These are phyloP conservation scores for Domatiomyces globalis DNA, from an alignment of 2,329 filamentous ascomycete genomes.

Conservation along the genomic window DNA sequence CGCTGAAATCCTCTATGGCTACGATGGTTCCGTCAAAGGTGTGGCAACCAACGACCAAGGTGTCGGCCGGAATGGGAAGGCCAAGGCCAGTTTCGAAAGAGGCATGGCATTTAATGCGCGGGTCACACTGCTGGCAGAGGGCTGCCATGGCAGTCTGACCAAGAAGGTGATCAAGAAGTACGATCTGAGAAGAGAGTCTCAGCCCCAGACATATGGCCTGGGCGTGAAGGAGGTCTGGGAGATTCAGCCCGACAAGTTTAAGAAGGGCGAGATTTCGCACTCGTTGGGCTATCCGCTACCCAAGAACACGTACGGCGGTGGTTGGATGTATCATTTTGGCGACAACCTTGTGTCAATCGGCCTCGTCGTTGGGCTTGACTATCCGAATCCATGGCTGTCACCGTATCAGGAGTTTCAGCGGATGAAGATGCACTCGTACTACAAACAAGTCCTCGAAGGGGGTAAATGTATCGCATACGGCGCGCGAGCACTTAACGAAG, in stretches of 20 bases:
- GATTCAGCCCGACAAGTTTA: constrained; percentile 80
- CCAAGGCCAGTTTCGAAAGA: constrained; percentile 82
- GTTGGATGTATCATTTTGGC: constrained; percentile 99
- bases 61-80: constrained; percentile 62
- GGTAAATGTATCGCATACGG: constrained; percentile 97
- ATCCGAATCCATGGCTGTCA: constrained; percentile 89
- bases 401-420: constrained; percentile 96
- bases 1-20: constrained; percentile 74
- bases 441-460: constrained; percentile 72
- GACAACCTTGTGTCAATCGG: constrained; percentile 91
- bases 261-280: constrained; percentile 71
- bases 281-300: constrained; percentile 86
- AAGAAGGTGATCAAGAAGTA: constrained; percentile 95
- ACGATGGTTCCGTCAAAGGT: constrained; percentile 78
- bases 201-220: constrained; percentile 88
- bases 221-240: constrained; percentile 98
- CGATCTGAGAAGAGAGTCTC: constrained; percentile 72
- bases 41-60: constrained; percentile 94
- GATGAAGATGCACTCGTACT: constrained; percentile 94
- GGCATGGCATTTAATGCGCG: constrained; percentile 97
- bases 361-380: constrained; percentile 85
- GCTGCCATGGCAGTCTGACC: constrained; percentile 85
- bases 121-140: constrained; percentile 83
- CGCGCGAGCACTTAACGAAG: constrained; percentile 80
- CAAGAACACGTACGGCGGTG: constrained; percentile 82